A percentile compares a stretch with the other conserved stretches of the same genome.
Evolutionary conservation across 345 rosid species (phyloP).

Genomic region (Xanthoceras sorbifolium): DNA sequence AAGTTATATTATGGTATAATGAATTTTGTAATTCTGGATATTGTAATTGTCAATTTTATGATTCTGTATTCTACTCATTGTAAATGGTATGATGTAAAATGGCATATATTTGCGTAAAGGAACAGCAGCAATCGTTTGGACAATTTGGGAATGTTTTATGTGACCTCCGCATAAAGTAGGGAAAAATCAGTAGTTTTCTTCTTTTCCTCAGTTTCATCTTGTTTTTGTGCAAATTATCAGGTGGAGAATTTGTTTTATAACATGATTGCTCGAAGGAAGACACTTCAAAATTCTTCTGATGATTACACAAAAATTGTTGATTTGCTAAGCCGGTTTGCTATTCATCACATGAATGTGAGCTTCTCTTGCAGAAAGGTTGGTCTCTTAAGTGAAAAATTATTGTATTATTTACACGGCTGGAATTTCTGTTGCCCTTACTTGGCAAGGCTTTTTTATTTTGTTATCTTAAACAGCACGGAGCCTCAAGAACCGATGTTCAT

Average conservation of each 20-base stretch:
- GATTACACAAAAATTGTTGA: conserved; percentile 91
- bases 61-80: background rate
- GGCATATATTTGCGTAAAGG: background rate
- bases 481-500: conserved; percentile 88
- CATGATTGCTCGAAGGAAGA: conserved; percentile 96
- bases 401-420: conserved; percentile 6
- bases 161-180: background rate
- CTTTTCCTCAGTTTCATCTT: background rate
- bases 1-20: background rate
- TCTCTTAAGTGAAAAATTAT: conserved; percentile 18
- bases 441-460: conserved; percentile 17
- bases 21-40: background rate
- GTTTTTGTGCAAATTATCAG: conserved; percentile 36
- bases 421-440: background rate
- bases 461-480: conserved; percentile 72
- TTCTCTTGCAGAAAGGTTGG: conserved; percentile 92
- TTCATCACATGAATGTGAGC: conserved; percentile 79
- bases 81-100: background rate
- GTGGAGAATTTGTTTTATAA: conserved; percentile 94
- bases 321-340: conserved; percentile 81
- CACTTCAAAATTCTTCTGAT: conserved; percentile 84
- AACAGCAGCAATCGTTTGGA: background rate
- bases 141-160: background rate
- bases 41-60: background rate
- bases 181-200: background rate